Evolutionary conservation across 2,329 filamentous ascomycete species (phyloP).

Genomic region (Reticulascus tulasneorum): DNA sequence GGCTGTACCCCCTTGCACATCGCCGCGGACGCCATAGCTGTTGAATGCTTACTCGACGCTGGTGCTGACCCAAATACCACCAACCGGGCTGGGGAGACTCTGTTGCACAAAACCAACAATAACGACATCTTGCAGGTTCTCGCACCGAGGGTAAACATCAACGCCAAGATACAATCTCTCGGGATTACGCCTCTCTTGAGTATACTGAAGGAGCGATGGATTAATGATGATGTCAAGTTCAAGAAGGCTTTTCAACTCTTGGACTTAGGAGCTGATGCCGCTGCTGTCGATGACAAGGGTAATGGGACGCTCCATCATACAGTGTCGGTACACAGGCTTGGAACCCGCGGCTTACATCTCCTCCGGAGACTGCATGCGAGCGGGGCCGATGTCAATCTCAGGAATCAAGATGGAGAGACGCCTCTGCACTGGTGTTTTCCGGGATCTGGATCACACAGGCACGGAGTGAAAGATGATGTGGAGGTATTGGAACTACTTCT

Average conservation of each 20-base stretch:
- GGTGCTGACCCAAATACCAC: slow-evolving; percentile 19
- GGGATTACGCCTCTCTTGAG: neutral
- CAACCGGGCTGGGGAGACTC: slow-evolving; percentile 3
- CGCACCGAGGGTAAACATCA: neutral
- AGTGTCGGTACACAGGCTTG: neutral
- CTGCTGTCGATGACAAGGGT: slow-evolving; percentile 15
- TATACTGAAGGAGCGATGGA: neutral
- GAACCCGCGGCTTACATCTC: neutral
- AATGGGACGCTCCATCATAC: slow-evolving; percentile 16
- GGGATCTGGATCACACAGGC: neutral
- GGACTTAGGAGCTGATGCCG: slow-evolving; percentile 12
- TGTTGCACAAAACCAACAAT: neutral
- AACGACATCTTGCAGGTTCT: neutral
- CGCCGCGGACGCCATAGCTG: neutral
- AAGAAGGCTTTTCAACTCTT: slow-evolving; percentile 3
- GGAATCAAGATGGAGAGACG: slow-evolving; percentile 13
- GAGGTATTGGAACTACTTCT: slow-evolving; percentile 4
- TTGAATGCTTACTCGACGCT: slow-evolving; percentile 15
- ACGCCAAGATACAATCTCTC: neutral
- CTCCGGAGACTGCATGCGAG: slow-evolving; percentile 6
- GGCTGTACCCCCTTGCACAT: neutral
- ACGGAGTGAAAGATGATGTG: neutral
- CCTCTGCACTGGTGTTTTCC: slow-evolving; percentile 8
- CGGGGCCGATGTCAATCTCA: slow-evolving; percentile 19
- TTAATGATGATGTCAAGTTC: neutral